Conservation (phyloP, 257 asterid species). For the Salvia miltiorrhiza region DNA sequence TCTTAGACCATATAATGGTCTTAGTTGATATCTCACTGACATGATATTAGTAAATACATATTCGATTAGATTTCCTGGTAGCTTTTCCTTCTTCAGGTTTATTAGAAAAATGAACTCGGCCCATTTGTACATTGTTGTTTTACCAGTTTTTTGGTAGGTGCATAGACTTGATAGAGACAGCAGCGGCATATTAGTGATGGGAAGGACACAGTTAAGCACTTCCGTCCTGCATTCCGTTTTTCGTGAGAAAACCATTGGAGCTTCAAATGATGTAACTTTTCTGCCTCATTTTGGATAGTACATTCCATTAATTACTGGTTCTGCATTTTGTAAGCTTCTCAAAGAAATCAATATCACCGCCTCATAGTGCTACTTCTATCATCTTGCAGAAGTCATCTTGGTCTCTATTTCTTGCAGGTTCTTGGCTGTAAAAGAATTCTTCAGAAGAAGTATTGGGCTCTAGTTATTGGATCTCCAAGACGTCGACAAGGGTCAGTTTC, state of each 20-base stretch:
- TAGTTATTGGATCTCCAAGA: slow-evolving; percentile 91
- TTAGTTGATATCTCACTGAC: neutral
- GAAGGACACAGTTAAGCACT: slow-evolving; percentile 85
- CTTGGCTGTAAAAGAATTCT: slow-evolving; percentile 42
- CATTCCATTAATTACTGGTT: neutral
- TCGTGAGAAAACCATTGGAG: slow-evolving; percentile 80
- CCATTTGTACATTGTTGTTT: slow-evolving; percentile 24
- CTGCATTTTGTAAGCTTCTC: neutral
- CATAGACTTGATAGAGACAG: slow-evolving; percentile 97
- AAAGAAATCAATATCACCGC: neutral
- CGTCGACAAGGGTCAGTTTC: slow-evolving; percentile 64
- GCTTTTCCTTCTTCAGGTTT: neutral
- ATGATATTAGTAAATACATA: neutral
- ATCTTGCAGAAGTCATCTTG: slow-evolving; percentile 10
- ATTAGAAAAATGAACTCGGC: neutral
- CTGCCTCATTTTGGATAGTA: neutral
- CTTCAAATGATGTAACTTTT: slow-evolving; percentile 42
- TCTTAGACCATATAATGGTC: neutral
- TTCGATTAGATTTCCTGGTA: neutral
- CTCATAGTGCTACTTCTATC: neutral
- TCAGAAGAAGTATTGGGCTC: slow-evolving; percentile 84
- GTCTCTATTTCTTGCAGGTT: slow-evolving; percentile 36
- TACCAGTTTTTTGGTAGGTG: slow-evolving; percentile 67
- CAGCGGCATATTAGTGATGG: slow-evolving; percentile 94
- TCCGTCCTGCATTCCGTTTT: slow-evolving; percentile 79